These are phyloP conservation scores for Myriangium duriaei DNA, from an alignment of 2,329 filamentous ascomycete species.

Conservation along the genomic window DNA sequence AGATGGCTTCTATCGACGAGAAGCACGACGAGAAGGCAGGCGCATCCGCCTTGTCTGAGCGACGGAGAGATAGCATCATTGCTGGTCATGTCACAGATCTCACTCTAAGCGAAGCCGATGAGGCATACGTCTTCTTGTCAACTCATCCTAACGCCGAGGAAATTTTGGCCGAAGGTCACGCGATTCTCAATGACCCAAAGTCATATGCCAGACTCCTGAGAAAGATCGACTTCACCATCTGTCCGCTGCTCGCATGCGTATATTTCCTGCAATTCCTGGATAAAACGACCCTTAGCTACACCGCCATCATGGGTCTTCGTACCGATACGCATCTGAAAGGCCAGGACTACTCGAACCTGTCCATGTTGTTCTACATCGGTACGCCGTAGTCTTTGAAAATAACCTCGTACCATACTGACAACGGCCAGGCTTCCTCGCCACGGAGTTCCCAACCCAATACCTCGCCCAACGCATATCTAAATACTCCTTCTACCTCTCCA, in stretches of 20 bases:
- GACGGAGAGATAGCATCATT: background rate
- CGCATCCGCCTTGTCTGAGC: background rate
- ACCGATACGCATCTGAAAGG: conserved; percentile 21
- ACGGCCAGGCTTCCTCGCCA: conserved; percentile 12
- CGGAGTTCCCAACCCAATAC: conserved; percentile 13
- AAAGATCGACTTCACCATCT: conserved; percentile 20
- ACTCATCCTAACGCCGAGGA: conserved; percentile 19
- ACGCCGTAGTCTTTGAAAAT: conserved; percentile 25
- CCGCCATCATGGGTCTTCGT: conserved; percentile 24
- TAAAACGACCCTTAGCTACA: conserved; percentile 24
- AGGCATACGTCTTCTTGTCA: conserved; percentile 26
- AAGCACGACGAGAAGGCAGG: background rate
- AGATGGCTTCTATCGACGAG: background rate
- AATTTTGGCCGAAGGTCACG: conserved; percentile 19
- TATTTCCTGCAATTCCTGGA: conserved; percentile 24
- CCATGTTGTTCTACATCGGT: conserved; percentile 14
- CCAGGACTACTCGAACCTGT: conserved; percentile 15
- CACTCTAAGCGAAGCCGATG: conserved; percentile 23
- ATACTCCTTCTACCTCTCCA: conserved; percentile 15
- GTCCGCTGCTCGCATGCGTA: conserved; percentile 11
- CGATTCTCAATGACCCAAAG: conserved; percentile 18
- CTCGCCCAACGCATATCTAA: conserved; percentile 7
- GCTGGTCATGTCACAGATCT: conserved; percentile 5
- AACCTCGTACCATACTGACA: conserved; percentile 21
- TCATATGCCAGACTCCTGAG: conserved; percentile 7